Percentiles rank a stretch among this genome's conserved stretches.
Evolutionary conservation across 1,284 basidiomycete genomes (phyloP).

Genomic region (Ustilago sp.): DNA sequence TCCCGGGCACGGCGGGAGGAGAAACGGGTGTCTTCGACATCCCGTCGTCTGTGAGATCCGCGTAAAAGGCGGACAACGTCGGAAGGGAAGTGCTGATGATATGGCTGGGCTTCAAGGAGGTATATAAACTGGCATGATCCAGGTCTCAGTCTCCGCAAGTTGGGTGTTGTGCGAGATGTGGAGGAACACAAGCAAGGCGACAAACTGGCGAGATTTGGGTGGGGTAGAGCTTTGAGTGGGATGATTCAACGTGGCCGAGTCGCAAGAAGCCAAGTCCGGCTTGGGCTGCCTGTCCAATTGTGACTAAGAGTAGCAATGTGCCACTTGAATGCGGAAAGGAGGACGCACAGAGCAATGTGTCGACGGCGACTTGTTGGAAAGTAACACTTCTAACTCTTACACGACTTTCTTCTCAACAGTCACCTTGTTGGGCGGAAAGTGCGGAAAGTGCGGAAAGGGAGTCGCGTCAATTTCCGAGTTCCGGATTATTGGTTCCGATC

Average conservation of each 20-base stretch:
- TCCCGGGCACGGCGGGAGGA: neutral
- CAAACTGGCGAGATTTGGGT: neutral
- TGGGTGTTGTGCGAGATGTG: neutral
- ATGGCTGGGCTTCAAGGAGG: constrained; percentile 2
- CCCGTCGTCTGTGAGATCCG: neutral
- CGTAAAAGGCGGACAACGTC: neutral
- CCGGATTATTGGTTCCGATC: constrained; percentile 11
- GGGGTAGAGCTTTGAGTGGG: neutral
- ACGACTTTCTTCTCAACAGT: neutral
- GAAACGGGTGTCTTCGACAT: constrained; percentile 10
- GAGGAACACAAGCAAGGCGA: constrained; percentile 11
- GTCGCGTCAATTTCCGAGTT: constrained; percentile 10
- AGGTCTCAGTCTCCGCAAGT: neutral
- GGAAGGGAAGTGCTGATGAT: neutral
- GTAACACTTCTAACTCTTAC: constrained; percentile 16
- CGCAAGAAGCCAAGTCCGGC: neutral
- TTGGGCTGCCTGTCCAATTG: constrained; percentile 1
- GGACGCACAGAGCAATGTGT: constrained; percentile 12
- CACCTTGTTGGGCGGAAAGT: neutral
- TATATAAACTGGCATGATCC: constrained; percentile 11
- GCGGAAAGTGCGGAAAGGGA: neutral
- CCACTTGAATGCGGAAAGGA: constrained; percentile 1
- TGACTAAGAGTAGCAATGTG: constrained; percentile 22
- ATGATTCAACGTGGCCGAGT: constrained; percentile 10
- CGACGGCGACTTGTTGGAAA: constrained; percentile 4